A percentile compares a stretch with the other conserved stretches of the same genome.
These are phyloP conservation scores for Aspergillus viridinutans DNA, from an alignment of 2,329 filamentous ascomycete species.

Conservation along the genomic window DNA sequence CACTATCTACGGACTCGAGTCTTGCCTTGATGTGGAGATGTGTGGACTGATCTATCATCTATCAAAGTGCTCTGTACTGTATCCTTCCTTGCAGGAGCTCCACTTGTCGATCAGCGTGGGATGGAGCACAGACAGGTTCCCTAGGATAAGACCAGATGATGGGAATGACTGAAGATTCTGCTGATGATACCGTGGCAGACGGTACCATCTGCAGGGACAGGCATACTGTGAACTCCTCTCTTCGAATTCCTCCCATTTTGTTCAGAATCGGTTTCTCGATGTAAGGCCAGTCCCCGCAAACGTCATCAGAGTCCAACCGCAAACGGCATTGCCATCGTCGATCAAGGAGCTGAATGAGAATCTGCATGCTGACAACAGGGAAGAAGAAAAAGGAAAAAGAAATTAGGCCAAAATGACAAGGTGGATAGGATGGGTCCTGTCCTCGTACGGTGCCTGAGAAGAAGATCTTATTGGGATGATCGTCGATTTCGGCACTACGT, in stretches of 20 bases:
- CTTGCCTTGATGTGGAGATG: neutral
- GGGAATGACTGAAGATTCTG: neutral
- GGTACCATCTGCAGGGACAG: neutral
- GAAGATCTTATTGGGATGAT: neutral
- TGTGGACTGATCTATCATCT: too few species aligned
- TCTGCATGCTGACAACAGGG: neutral
- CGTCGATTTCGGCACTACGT: neutral
- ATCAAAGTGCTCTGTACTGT: neutral
- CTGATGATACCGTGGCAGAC: neutral
- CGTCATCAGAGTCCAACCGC: conserved; percentile 6
- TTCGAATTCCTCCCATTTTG: neutral
- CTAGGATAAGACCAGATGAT: neutral
- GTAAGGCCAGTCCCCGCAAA: conserved; percentile 7
- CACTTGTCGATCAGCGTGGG: neutral
- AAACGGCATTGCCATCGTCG: conserved; percentile 1
- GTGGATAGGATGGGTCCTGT: neutral
- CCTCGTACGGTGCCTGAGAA: neutral
- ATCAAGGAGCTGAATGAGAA: neutral
- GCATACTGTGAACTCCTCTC: neutral
- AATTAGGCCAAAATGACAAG: neutral
- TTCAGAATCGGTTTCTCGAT: neutral
- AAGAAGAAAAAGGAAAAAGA: neutral
- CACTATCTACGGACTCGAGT: neutral
- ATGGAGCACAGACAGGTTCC: neutral
- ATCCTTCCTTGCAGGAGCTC: neutral